Evolutionary conservation across 768 basidiomycete species (phyloP).

Genomic region (Macrolepiota fuliginosa): DNA sequence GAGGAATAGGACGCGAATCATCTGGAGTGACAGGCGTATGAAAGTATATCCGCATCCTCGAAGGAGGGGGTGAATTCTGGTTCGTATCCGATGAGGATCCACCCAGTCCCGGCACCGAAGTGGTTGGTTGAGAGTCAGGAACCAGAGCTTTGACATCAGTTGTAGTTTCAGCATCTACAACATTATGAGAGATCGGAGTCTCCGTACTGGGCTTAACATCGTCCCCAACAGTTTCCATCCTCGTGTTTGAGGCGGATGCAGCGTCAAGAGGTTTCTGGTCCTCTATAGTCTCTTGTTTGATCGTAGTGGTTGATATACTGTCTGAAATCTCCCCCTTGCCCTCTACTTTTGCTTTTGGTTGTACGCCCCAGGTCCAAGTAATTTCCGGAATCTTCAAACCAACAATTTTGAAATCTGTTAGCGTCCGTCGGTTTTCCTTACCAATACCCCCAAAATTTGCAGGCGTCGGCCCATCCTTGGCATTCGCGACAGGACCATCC

Average conservation of each 20-base stretch:
- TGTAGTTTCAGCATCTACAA: constrained; percentile 26
- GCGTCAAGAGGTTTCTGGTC: background rate
- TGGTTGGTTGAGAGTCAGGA: background rate
- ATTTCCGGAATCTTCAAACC: constrained; percentile 83
- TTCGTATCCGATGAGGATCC: constrained; percentile 27
- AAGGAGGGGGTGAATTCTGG: constrained; percentile 53
- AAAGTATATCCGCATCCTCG: constrained; percentile 89
- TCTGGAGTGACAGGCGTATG: constrained; percentile 85
- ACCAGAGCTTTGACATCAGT: constrained; percentile 23
- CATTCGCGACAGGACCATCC: constrained; percentile 41
- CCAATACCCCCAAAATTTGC: constrained; percentile 46
- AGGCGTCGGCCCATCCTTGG: constrained; percentile 48
- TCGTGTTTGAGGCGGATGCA: constrained; percentile 15
- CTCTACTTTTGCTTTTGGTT: constrained; percentile 32
- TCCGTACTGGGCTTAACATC: constrained; percentile 23
- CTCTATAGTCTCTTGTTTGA: constrained; percentile 28
- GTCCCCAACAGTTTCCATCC: constrained; percentile 29
- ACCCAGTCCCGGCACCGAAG: constrained; percentile 26
- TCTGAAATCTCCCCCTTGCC: constrained; percentile 11
- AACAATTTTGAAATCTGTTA: constrained; percentile 98
- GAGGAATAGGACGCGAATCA: constrained; percentile 73
- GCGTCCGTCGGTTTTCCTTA: constrained; percentile 87
- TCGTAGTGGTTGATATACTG: constrained; percentile 22
- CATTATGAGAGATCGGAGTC: constrained; percentile 24
- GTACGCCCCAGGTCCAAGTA: constrained; percentile 82